phyloP scores from a whole-genome alignment of 2,329 filamentous ascomycete genomes.

The Claviceps sp. region DNA sequence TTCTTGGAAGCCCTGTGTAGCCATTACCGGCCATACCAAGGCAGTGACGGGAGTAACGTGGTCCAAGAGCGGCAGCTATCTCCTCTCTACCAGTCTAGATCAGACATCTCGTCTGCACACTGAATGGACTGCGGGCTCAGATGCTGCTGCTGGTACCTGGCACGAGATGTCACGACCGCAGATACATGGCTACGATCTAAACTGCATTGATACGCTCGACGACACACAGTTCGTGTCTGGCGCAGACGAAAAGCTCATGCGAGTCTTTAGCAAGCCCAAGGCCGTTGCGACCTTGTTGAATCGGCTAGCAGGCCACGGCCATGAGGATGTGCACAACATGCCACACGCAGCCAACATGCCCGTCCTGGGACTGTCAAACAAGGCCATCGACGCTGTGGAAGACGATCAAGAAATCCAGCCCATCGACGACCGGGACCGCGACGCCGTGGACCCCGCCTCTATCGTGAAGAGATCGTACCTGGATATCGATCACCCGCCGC shows the following conservation, averaged over 20 bases:
- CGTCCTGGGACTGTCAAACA: conserved; percentile 89
- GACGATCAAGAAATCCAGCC: conserved; percentile 32
- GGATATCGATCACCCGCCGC: conserved; percentile 59
- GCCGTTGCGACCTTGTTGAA: conserved; percentile 64
- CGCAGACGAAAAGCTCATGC: conserved; percentile 93
- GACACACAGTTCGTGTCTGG: conserved; percentile 76
- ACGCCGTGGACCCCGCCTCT: conserved; percentile 41
- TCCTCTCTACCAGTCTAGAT: conserved; percentile 80
- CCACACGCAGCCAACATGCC: conserved; percentile 91
- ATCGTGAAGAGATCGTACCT: conserved; percentile 47
- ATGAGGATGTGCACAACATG: conserved; percentile 31
- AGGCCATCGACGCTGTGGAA: conserved; percentile 56
- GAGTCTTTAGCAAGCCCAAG: conserved; percentile 83
- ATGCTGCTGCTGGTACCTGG: conserved; percentile 46
- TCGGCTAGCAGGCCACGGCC: conserved; percentile 49
- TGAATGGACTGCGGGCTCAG: conserved; percentile 50
- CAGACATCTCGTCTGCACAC: conserved; percentile 86
- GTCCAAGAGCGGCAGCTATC: conserved; percentile 68
- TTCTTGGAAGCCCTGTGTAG: conserved; percentile 63
- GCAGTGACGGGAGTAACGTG: conserved; percentile 74
- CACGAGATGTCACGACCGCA: conserved; percentile 93
- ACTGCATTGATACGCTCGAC: conserved; percentile 73
- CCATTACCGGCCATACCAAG: conserved; percentile 71
- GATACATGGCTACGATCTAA: conserved; percentile 96
- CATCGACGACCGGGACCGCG: conserved; percentile 34